Base-by-base conservation (phyloP, 164 flowering plant species). In the Umbellularia californica region DNA sequence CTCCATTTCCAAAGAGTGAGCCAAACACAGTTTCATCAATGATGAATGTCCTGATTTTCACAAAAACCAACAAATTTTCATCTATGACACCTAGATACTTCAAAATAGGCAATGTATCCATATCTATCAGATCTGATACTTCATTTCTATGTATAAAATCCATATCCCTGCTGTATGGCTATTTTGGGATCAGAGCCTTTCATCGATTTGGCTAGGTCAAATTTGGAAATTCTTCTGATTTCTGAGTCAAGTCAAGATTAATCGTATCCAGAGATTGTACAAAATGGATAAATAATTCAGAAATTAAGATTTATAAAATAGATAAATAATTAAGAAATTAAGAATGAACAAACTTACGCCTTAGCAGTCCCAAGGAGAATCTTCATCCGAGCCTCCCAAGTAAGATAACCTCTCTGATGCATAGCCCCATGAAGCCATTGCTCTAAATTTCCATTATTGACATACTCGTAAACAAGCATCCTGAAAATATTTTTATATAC, bases 351-450 rank as follows among this genome's bases (percentile, higher is more conserved):
- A 11, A 86, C 94, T 81, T 82, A 93, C 98, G 94, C 98, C 77
- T 89, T 91, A 58, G 98, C 98, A 72, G 98, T 93, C 76, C 94
- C 98, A 74, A 86, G 85, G 12, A 93, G 84, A 79, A 93, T 80
- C 79, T 91, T 93, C 78, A 87, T 85, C 55, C 98, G 89, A 75
- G 92, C 93, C 72, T 90, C 98, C 98, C 98, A 93, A 69, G 96
- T 93, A 72, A 93, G 96, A 83, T 84, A 84, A 12, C 98, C 98
- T 68, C 83, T 80, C 30, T 91, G 93, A 50, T 84, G 79, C 90
- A 91, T 88, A 65, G 88, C 91, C 68, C 94, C 96, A 80, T 89
- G 97, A 72, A 92, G 95, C 95, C 95, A 91, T 71, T 92, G 93
- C 77, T 92, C 97, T 74, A 92, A 76, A 72, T 89, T 92, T 47